Base-by-base conservation (phyloP, 176 grass and related monocot genomes). In the Zea luxurians region DNA sequence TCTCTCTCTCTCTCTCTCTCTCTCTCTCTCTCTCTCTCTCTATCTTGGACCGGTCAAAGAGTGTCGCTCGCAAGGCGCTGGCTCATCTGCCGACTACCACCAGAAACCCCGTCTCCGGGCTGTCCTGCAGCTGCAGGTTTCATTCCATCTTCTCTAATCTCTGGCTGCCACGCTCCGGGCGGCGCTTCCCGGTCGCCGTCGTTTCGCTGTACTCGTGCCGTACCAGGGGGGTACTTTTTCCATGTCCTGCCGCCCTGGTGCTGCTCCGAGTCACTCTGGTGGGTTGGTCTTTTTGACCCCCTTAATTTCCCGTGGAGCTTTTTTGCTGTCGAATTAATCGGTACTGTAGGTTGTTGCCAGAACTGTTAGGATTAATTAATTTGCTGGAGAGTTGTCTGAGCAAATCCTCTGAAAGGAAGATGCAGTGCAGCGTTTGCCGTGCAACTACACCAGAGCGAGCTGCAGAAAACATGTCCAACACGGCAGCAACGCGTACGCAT, bases 61-160 rank as follows among this genome's bases (percentile, higher is more conserved):
- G 13, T 20, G 36, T 59, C 45, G 21, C 6, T 37, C 36, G 61
- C 15, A 13, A 10, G 76, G 76, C 8, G 20, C 59, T 79, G 4
- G 1, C 45, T 34, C 69, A n/a, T 88, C 80, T n/a, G 80, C 58
- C 72, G 78, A 79, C 84, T 10, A 65, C 61, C 69, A 80, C 75
- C 61, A 61, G 46, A 67, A 66, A 10, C 42, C 10, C 1, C 27
- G 27, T 27, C 2, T 40, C 70, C 10, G 6, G 20, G 21, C 52
- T 60, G 38, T 60, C 15, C n/a, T 59, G 17, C 53, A 52, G 17
- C n/a, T 59, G 17, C 53, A 52, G 17, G 4, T 38, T 20, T 15
- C 21, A 17, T 61, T 15, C 34, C 45, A 41, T 4, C 13, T 64
- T 36, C 35, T 6, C 36, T 18, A 44, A 21, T 55, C 55, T 48